Conservation (phyloP, 768 basidiomycete genomes). For the Lactarius indigo region DNA sequence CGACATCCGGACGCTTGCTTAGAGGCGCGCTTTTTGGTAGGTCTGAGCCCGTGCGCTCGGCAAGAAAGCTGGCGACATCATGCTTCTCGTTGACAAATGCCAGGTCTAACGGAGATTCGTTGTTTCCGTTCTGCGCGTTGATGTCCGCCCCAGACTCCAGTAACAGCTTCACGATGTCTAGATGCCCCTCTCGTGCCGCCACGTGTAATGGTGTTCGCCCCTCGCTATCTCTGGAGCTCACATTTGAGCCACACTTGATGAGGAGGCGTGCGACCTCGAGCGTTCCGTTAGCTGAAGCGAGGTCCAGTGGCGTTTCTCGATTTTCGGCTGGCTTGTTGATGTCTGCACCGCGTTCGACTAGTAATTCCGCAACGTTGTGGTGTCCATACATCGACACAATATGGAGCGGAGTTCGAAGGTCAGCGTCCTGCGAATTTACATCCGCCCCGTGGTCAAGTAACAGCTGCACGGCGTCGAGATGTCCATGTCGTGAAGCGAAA, state of each 20-base stretch:
- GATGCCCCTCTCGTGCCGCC: not conserved
- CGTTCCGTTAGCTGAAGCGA: not conserved
- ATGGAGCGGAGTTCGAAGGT: not conserved
- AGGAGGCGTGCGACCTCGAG: not conserved
- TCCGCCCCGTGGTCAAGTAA: not conserved
- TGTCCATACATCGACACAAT: not conserved
- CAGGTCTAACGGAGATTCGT: not conserved
- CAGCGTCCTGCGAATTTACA: not conserved
- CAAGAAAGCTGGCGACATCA: not conserved
- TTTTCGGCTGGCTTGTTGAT: not conserved
- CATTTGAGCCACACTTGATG: not conserved
- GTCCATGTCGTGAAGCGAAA: not conserved
- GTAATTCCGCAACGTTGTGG: not conserved
- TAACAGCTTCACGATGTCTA: not conserved
- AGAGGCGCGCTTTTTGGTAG: not conserved
- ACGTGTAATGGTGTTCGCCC: not conserved
- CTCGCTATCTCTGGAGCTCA: not conserved
- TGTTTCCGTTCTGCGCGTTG: not conserved
- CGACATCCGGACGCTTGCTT: not conserved
- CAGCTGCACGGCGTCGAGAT: not conserved
- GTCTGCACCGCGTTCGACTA: not conserved
- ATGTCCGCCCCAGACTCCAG: not conserved
- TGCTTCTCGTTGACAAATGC: not conserved
- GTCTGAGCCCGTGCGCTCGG: not conserved
- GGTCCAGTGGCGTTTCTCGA: slow-evolving; percentile 1